Conservation (phyloP, 805 yeast genomes). For the Teunomyces panamensis region DNA sequence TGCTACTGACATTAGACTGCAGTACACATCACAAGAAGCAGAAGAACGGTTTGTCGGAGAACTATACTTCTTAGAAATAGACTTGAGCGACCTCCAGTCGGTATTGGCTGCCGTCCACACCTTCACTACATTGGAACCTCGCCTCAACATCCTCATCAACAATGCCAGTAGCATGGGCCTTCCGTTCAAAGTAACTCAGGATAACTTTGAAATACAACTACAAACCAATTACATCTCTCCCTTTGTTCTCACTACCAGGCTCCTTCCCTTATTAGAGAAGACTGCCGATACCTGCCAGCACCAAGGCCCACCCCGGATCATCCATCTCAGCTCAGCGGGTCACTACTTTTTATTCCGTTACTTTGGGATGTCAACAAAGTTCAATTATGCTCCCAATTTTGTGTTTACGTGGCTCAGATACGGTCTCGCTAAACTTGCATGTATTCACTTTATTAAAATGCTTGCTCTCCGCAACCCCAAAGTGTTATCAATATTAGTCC, state of each 20-base stretch:
- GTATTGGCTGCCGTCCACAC: slow-evolving; percentile 44
- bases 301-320: slow-evolving; percentile 48
- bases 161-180: slow-evolving; percentile 82
- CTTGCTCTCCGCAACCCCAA: slow-evolving; percentile 66
- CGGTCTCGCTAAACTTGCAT: slow-evolving; percentile 73
- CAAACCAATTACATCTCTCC: slow-evolving; percentile 80
- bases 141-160: slow-evolving; percentile 61
- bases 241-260: slow-evolving; percentile 60
- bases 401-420: slow-evolving; percentile 76
- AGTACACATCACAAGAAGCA: slow-evolving; percentile 19
- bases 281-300: slow-evolving; percentile 25
- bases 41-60: slow-evolving; percentile 31
- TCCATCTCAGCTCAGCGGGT: slow-evolving; percentile 64
- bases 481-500: slow-evolving; percentile 61
- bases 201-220: slow-evolving; percentile 73
- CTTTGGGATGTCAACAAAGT: slow-evolving; percentile 46
- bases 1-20: slow-evolving; percentile 37
- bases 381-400: slow-evolving; percentile 61
- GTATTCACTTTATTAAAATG: slow-evolving; percentile 68
- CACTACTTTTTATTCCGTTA: slow-evolving; percentile 52
- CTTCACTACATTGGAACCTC: slow-evolving; percentile 45
- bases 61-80: slow-evolving; percentile 36
- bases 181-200: slow-evolving; percentile 63
- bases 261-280: slow-evolving; percentile 52
- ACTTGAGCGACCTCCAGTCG: slow-evolving; percentile 30